Percentiles rank a stretch among this genome's conserved stretches.
phyloP scores from a whole-genome alignment of 176 grass and related monocot genomes.

The Oryza punctata region DNA sequence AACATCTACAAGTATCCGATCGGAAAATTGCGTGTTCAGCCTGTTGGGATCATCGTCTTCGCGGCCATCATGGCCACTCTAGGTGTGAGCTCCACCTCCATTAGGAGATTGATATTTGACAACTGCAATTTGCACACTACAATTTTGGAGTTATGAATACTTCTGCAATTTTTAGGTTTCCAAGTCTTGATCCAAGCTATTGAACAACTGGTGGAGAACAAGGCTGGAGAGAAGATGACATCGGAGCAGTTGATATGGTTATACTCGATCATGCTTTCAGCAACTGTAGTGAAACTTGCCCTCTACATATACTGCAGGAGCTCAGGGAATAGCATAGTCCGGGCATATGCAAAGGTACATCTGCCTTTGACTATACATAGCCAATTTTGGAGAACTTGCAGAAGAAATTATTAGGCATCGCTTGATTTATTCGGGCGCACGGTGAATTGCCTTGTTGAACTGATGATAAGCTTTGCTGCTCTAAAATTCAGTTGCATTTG shows the following conservation, averaged over 20 bases:
- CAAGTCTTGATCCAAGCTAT: slow-evolving; percentile 66
- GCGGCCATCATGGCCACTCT: slow-evolving; percentile 84
- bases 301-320: slow-evolving; percentile 81
- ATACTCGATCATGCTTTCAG: slow-evolving; percentile 85
- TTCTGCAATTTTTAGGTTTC: slow-evolving; percentile 53
- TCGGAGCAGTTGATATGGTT: slow-evolving; percentile 71
- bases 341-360: slow-evolving; percentile 72
- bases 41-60: slow-evolving; percentile 82
- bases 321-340: slow-evolving; percentile 73
- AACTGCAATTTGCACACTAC: background rate
- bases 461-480: background rate
- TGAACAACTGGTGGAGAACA: slow-evolving; percentile 63
- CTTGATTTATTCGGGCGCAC: background rate
- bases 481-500: background rate
- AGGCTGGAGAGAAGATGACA: slow-evolving; percentile 59
- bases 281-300: slow-evolving; percentile 73
- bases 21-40: slow-evolving; percentile 76
- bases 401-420: background rate
- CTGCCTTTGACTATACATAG: slow-evolving; percentile 9
- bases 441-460: background rate
- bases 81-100: slow-evolving; percentile 39
- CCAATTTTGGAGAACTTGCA: background rate
- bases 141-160: background rate
- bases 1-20: slow-evolving; percentile 91
- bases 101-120: background rate